Conservation (phyloP, 2,329 filamentous ascomycete genomes). For the Salinomyces thailandicus region DNA sequence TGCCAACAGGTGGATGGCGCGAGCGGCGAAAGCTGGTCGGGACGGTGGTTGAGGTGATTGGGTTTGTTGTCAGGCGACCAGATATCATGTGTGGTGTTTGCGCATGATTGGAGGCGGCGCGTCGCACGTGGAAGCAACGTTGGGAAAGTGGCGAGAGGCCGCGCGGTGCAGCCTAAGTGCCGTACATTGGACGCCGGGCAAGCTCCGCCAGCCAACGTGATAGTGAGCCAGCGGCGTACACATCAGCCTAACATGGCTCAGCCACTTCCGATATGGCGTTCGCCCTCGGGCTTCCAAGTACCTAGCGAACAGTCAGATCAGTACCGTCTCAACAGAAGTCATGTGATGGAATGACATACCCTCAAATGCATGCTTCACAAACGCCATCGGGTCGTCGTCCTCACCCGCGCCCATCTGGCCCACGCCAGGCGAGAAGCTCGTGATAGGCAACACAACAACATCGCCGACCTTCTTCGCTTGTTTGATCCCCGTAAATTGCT, state of each 20-base stretch:
- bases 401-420: conserved; percentile 86
- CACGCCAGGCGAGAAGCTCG: conserved; percentile 91
- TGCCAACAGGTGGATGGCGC: neutral
- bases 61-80: neutral
- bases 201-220: neutral
- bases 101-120: neutral
- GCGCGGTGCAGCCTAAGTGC: neutral
- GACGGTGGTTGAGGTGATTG: neutral
- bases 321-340: neutral
- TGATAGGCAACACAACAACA: conserved; percentile 87
- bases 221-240: neutral
- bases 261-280: conserved; percentile 53
- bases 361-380: conserved; percentile 94
- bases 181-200: neutral
- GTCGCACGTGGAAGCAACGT: neutral
- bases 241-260: neutral
- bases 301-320: conserved; percentile 36
- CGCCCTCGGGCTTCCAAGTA: conserved; percentile 64
- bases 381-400: conserved; percentile 86
- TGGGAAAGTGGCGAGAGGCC: no score
- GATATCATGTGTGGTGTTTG: neutral
- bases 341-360: conserved; percentile 44
- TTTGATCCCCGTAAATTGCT: conserved; percentile 82
- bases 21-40: neutral
- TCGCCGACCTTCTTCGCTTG: conserved; percentile 80